phyloP scores from a whole-genome alignment of 2,329 filamentous ascomycete species.

The Diplocarpon mali region DNA sequence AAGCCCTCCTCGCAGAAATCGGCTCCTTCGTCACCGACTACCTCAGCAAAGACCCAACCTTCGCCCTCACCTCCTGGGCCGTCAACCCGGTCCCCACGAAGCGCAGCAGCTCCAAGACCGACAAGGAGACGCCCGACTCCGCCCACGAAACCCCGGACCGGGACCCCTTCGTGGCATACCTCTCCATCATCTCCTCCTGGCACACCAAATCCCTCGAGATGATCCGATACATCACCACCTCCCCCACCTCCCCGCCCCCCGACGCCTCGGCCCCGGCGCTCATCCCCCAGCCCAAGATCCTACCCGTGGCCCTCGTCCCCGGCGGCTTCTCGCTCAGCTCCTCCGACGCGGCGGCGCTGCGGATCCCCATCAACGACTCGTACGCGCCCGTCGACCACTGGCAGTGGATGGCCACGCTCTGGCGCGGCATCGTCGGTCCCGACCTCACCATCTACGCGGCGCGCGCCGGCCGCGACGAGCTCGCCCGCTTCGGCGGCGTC shows the following conservation, averaged over 20 bases:
- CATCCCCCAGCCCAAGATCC: slow-evolving; percentile 24
- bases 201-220: slow-evolving; percentile 66
- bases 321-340: slow-evolving; percentile 71
- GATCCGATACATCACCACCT: slow-evolving; percentile 40
- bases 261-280: not conserved
- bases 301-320: slow-evolving; percentile 66
- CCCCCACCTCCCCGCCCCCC: slow-evolving; percentile 4
- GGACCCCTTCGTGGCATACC: slow-evolving; percentile 45
- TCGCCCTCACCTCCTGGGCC: slow-evolving; percentile 23
- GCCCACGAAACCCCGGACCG: not conserved
- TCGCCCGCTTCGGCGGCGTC: slow-evolving; percentile 37
- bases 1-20: slow-evolving; percentile 39
- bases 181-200: slow-evolving; percentile 61
- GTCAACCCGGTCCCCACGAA: too few relatives aligned
- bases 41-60: slow-evolving; percentile 21
- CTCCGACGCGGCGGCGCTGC: slow-evolving; percentile 63
- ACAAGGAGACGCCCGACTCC: too few relatives aligned
- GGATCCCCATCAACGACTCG: slow-evolving; percentile 62
- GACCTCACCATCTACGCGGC: slow-evolving; percentile 67
- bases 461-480: slow-evolving; percentile 25
- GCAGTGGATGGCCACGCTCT: slow-evolving; percentile 93
- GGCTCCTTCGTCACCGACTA: slow-evolving; percentile 45
- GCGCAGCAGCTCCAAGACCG: too few relatives aligned
- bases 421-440: slow-evolving; percentile 74
- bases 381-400: slow-evolving; percentile 85